Conservation (phyloP, 495 filamentous ascomycete species). For the Aspergillus cavernicola region DNA sequence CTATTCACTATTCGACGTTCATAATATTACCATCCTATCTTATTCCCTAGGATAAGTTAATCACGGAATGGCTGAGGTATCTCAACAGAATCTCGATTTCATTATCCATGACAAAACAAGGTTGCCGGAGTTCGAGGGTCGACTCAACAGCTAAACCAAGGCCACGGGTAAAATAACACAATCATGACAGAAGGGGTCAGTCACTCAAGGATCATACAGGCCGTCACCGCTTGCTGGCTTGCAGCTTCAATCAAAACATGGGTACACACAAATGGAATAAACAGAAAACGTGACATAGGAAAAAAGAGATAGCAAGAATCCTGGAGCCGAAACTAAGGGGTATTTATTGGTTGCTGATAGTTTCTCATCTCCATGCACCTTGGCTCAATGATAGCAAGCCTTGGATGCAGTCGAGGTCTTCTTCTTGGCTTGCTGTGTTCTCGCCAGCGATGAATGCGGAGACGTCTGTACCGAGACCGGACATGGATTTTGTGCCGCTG, state of each 20-base stretch:
- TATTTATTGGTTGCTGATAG: too few species aligned
- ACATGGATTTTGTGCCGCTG: constrained; percentile 24
- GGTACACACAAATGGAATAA: constrained; percentile 21
- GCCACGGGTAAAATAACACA: not conserved
- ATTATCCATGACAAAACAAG: constrained; percentile 8
- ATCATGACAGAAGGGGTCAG: constrained; percentile 20
- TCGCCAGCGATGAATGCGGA: constrained; percentile 64
- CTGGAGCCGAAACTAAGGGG: constrained; percentile 3
- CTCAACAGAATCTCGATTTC: too few species aligned
- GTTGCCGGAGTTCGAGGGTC: not conserved
- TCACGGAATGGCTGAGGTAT: too few species aligned
- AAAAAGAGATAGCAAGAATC: constrained; percentile 9
- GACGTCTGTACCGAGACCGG: constrained; percentile 53
- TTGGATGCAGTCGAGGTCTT: constrained; percentile 75
- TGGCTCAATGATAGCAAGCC: constrained; percentile 71
- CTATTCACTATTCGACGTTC: too few species aligned
- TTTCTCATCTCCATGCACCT: constrained; percentile 52
- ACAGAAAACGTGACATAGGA: constrained; percentile 22
- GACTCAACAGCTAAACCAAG: constrained; percentile 7
- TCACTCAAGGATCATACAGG: constrained; percentile 24
- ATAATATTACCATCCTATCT: too few species aligned
- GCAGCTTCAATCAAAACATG: constrained; percentile 32
- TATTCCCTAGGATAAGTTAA: too few species aligned
- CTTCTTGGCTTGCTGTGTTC: constrained; percentile 56
- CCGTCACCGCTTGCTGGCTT: constrained; percentile 35